phyloP scores from a whole-genome alignment of 108 stramenopile genomes.

The Cyclotella choctawhatcheeana region DNA sequence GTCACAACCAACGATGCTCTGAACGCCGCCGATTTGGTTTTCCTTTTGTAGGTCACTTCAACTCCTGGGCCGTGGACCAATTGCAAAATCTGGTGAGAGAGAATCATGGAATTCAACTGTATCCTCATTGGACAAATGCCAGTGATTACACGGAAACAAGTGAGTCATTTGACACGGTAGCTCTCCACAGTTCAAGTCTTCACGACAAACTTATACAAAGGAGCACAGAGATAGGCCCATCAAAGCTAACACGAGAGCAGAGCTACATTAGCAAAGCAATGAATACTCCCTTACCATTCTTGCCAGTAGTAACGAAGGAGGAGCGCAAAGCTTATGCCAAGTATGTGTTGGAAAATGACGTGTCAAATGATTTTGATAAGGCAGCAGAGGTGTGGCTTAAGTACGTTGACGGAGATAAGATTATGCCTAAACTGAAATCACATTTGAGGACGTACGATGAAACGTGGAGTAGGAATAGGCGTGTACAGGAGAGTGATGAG shows the following conservation, averaged over 20 bases:
- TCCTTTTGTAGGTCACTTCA: conserved; percentile 36
- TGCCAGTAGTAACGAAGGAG: background rate
- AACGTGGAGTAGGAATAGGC: background rate
- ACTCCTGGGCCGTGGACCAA: conserved; percentile 29
- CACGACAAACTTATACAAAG: background rate
- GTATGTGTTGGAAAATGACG: background rate
- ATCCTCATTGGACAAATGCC: background rate
- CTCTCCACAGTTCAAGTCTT: background rate
- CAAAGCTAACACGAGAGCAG: background rate
- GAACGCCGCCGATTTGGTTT: conserved; percentile 25
- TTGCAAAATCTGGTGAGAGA: conserved; percentile 35
- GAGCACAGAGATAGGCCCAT: background rate
- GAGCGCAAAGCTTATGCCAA: background rate
- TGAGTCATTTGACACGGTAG: background rate
- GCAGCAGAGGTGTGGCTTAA: background rate
- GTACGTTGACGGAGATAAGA: conserved; percentile 6
- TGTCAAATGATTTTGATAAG: background rate
- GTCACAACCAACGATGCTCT: conserved; percentile 33
- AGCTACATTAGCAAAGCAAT: background rate
- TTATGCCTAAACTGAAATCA: conserved; percentile 6
- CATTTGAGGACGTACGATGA: conserved; percentile 2
- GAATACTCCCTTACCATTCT: background rate
- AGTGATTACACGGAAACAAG: background rate
- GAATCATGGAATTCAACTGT: background rate
- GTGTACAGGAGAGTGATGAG: no score